These are phyloP conservation scores for Dalbergia oliveri DNA, from an alignment of 306 rosid genomes.

Conservation along the genomic window DNA sequence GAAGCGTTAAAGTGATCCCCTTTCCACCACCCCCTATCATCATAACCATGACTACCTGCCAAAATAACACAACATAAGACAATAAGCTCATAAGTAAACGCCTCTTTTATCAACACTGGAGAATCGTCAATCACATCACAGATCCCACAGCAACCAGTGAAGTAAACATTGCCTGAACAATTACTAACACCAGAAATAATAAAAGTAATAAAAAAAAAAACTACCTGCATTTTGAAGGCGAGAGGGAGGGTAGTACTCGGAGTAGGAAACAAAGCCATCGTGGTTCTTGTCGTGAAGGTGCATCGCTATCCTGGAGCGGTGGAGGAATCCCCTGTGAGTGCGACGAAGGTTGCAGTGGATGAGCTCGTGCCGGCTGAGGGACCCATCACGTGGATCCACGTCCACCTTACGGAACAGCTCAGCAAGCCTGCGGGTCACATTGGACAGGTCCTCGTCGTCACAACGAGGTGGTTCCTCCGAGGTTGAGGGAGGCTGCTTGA, in stretches of 20 bases:
- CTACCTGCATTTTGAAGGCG: constrained; percentile 79
- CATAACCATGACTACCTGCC: constrained; percentile 72
- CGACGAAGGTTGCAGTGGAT: constrained; percentile 81
- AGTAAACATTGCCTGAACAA: too few species aligned
- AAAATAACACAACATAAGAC: constrained; percentile 35
- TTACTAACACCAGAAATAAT: too few species aligned
- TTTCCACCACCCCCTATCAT: constrained; percentile 98
- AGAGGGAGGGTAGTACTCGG: constrained; percentile 88
- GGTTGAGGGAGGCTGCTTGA: too few species aligned
- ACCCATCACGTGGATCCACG: constrained; percentile 68
- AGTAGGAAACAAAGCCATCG: constrained; percentile 75
- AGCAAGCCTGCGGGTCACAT: constrained; percentile 62
- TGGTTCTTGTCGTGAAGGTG: constrained; percentile 84
- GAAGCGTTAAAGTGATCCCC: constrained; percentile 91
- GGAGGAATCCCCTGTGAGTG: constrained; percentile 72
- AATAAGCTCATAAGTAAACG: constrained; percentile 4
- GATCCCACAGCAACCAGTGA: background rate
- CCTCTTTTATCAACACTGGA: too few species aligned
- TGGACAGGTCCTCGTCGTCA: too few species aligned
- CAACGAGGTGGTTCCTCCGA: too few species aligned
- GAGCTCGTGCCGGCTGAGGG: constrained; percentile 68
- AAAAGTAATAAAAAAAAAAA: too few species aligned
- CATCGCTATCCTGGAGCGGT: constrained; percentile 77
- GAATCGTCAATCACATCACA: background rate
- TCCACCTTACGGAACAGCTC: constrained; percentile 83